phyloP scores from a whole-genome alignment of 495 filamentous ascomycete species.

The Clohesyomyces aquaticus region DNA sequence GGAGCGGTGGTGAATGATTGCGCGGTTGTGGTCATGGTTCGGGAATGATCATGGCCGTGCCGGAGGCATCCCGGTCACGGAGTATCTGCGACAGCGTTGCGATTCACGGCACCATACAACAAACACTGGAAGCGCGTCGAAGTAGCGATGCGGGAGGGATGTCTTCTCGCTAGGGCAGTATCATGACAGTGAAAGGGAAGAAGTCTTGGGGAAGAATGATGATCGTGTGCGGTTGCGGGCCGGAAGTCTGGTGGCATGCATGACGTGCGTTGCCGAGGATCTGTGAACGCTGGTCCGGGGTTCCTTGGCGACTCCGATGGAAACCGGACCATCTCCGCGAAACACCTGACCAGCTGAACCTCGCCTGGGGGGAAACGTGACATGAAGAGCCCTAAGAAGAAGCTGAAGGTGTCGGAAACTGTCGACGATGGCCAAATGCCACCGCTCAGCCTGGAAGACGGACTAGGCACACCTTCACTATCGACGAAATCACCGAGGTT shows the following conservation, averaged over 20 bases:
- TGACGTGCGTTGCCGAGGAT: constrained; percentile 30
- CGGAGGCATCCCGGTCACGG: constrained; percentile 20
- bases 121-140: neutral
- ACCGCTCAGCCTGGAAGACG: neutral
- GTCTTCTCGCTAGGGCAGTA: neutral
- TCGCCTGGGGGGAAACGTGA: too few species aligned
- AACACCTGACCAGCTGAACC: neutral
- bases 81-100: neutral
- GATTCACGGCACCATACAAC: neutral
- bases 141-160: neutral
- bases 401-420: neutral
- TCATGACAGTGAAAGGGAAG: neutral
- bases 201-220: neutral
- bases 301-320: constrained; percentile 15
- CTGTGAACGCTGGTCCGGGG: constrained; percentile 3
- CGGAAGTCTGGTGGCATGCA: constrained; percentile 7
- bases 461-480: neutral
- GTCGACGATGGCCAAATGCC: neutral
- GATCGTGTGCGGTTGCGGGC: neutral
- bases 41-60: constrained; percentile 18
- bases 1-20: constrained; percentile 19
- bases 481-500: neutral
- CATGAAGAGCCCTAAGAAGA: neutral
- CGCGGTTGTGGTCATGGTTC: constrained; percentile 31
- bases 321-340: constrained; percentile 7